A percentile compares a stretch with the other conserved stretches of the same genome.
These are phyloP conservation scores for Chaetoceros muelleri DNA, from an alignment of 108 stramenopile genomes.

Conservation along the genomic window DNA sequence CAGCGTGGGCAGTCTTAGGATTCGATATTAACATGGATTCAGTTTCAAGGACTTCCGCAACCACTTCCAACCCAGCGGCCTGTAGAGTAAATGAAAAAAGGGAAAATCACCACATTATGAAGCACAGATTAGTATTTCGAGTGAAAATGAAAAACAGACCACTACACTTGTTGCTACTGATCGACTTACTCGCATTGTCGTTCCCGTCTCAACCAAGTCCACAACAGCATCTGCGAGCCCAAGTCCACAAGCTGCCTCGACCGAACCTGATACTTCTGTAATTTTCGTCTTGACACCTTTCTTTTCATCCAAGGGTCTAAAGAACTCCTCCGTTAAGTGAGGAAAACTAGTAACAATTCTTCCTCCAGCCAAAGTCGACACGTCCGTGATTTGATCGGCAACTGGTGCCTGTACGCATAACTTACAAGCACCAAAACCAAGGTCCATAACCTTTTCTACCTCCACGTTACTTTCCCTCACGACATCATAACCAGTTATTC, in stretches of 20 bases:
- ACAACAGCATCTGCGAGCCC: slow-evolving; percentile 97
- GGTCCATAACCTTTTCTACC: slow-evolving; percentile 78
- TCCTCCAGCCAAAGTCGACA: slow-evolving; percentile 71
- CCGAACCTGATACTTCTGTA: slow-evolving; percentile 87
- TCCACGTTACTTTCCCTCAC: slow-evolving; percentile 69
- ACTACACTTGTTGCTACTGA: not conserved
- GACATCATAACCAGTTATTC: slow-evolving; percentile 89
- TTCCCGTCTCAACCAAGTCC: slow-evolving; percentile 96
- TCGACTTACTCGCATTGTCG: slow-evolving; percentile 86
- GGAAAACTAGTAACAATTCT: slow-evolving; percentile 95
- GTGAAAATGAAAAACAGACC: not conserved
- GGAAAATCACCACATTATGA: not conserved
- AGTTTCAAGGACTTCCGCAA: slow-evolving; percentile 75
- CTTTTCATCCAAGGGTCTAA: slow-evolving; percentile 62
- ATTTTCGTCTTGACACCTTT: slow-evolving; percentile 69
- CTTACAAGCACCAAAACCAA: slow-evolving; percentile 92
- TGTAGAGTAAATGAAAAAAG: slow-evolving; percentile 10
- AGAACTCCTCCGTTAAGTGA: slow-evolving; percentile 74
- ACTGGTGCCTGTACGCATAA: slow-evolving; percentile 92
- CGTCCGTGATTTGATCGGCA: slow-evolving; percentile 50
- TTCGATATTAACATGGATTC: slow-evolving; percentile 69
- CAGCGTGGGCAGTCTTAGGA: slow-evolving; percentile 71
- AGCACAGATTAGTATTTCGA: too few species aligned
- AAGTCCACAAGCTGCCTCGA: slow-evolving; percentile 93
- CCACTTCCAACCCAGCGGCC: slow-evolving; percentile 94